Conservation (phyloP, 768 basidiomycete genomes). For the Suillus discolor region DNA sequence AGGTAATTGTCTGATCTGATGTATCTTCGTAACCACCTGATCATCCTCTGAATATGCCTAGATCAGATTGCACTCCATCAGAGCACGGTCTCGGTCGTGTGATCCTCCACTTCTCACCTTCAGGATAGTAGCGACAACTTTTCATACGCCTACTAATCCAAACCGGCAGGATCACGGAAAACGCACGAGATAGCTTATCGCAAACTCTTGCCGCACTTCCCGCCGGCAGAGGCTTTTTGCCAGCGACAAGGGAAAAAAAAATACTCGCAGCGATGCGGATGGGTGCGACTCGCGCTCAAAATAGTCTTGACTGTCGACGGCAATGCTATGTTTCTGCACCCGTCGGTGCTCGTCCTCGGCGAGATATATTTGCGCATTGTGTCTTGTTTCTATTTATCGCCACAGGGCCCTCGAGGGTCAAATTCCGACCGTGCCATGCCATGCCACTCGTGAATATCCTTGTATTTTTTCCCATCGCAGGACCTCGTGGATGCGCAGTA, state of each 20-base stretch:
- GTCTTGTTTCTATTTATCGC: not conserved
- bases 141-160: not conserved
- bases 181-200: not conserved
- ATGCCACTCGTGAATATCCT: not conserved
- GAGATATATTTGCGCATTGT: not conserved
- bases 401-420: not conserved
- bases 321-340: not conserved
- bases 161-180: not conserved
- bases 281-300: not conserved
- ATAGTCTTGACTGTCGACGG: not conserved
- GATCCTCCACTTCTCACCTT: constrained; percentile 1
- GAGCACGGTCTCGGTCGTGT: not conserved
- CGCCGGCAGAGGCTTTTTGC: not conserved
- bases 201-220: not conserved
- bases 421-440: not conserved
- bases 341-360: not conserved
- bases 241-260: not conserved
- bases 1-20: not conserved
- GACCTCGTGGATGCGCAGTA: not conserved
- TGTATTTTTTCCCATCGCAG: not conserved
- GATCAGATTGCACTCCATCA: not conserved
- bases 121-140: not conserved
- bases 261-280: not conserved
- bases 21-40: not conserved
- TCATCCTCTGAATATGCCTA: not conserved